phyloP scores from a whole-genome alignment of 495 filamentous ascomycete genomes.

The Talaromyces ruber region DNA sequence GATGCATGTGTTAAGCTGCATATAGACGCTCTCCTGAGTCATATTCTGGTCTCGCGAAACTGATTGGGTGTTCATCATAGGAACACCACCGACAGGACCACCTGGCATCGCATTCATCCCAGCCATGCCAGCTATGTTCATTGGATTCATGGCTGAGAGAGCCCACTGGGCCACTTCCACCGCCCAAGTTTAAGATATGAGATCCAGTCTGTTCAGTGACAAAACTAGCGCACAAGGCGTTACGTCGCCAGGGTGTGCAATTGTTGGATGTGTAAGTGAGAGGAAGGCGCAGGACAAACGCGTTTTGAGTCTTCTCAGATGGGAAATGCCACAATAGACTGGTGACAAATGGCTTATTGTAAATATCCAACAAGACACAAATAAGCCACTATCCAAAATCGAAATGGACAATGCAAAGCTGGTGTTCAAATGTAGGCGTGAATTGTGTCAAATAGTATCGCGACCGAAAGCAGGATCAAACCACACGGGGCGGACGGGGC shows the following conservation, averaged over 20 bases:
- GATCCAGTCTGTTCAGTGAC: constrained; percentile 1
- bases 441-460: background rate
- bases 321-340: background rate
- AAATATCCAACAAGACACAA: background rate
- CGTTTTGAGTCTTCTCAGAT: background rate
- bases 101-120: constrained; percentile 54
- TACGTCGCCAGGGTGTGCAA: background rate
- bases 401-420: background rate
- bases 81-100: constrained; percentile 56
- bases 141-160: constrained; percentile 21
- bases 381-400: background rate
- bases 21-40: constrained; percentile 51
- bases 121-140: constrained; percentile 68
- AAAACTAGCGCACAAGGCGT: background rate
- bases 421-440: background rate
- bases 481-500: background rate
- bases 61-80: constrained; percentile 66
- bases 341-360: background rate
- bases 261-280: background rate
- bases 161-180: constrained; percentile 2
- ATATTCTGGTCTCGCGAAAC: constrained; percentile 36
- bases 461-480: background rate
- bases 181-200: background rate
- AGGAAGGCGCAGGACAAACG: background rate
- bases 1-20: constrained; percentile 93